Evolutionary conservation across 2,329 filamentous ascomycete genomes (phyloP).

Genomic region (Stemphylium vesicarium): DNA sequence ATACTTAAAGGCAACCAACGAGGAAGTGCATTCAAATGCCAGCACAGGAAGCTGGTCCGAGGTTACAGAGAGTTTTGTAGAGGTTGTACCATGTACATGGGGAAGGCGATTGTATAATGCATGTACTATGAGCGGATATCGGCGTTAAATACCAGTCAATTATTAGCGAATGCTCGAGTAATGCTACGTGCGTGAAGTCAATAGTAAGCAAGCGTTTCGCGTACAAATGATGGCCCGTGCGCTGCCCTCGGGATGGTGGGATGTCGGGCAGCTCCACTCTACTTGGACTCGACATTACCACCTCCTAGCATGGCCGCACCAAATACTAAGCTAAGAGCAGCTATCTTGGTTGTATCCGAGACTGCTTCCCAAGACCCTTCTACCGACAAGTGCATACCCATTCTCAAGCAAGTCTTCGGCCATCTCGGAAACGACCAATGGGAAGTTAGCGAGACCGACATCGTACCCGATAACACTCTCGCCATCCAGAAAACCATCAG

Average conservation of each 20-base stretch:
- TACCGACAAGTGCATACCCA: constrained; percentile 74
- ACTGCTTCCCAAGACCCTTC: constrained; percentile 82
- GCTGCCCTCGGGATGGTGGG: constrained; percentile 17
- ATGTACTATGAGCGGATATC: constrained; percentile 45
- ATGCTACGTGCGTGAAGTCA: neutral
- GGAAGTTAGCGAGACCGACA: constrained; percentile 71
- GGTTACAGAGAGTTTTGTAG: constrained; percentile 11
- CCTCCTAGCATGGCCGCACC: constrained; percentile 36
- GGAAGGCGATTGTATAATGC: constrained; percentile 45
- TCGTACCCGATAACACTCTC: constrained; percentile 77
- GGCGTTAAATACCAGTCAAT: constrained; percentile 35
- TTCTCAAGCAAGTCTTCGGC: constrained; percentile 72
- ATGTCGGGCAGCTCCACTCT: constrained; percentile 28
- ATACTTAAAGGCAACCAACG: constrained; percentile 1
- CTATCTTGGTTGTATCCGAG: constrained; percentile 87
- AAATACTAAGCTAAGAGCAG: constrained; percentile 66
- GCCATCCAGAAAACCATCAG: constrained; percentile 78
- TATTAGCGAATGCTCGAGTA: neutral
- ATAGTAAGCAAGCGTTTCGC: constrained; percentile 5
- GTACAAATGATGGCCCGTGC: constrained; percentile 28
- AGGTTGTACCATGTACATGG: constrained; percentile 41
- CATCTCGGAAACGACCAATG: constrained; percentile 73
- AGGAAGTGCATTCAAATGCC: constrained; percentile 13
- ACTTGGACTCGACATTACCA: constrained; percentile 20
- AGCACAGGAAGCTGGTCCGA: constrained; percentile 17